A percentile compares a stretch with the other conserved stretches of the same genome.
Conservation (phyloP, 805 yeast species). For the Barnettozyma botsteinii region DNA sequence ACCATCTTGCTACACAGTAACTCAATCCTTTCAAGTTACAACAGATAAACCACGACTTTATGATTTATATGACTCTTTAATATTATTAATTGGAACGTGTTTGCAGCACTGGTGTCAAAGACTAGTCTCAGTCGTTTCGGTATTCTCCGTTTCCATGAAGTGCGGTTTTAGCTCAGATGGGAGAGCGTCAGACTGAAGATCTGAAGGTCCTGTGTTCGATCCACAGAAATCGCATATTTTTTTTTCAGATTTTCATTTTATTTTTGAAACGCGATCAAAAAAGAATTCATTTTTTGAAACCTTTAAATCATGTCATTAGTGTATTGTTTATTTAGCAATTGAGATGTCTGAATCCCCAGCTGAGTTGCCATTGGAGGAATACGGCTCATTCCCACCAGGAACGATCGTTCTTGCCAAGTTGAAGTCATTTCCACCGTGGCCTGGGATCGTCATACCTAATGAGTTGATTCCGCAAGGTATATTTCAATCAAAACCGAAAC, state of each 20-base stretch:
- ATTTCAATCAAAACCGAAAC: conserved; percentile 43
- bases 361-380: conserved; percentile 7
- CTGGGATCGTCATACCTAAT: conserved; percentile 69
- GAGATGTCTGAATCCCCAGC: conserved; percentile 4
- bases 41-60: too few species aligned
- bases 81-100: too few species aligned
- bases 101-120: too few species aligned
- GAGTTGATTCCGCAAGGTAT: conserved; percentile 56
- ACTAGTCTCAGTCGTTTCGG: too few species aligned
- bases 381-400: conserved; percentile 39
- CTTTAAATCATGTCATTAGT: too few species aligned
- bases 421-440: conserved; percentile 89
- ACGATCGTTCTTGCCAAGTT: conserved; percentile 68
- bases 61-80: too few species aligned
- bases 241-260: conserved; percentile 6
- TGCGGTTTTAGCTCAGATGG: conserved; percentile 31
- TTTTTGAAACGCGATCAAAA: not conserved
- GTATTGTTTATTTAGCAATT: not conserved
- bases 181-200: conserved; percentile 37
- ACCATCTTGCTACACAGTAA: too few species aligned
- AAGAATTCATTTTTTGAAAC: too few species aligned
- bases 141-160: not conserved
- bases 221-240: conserved; percentile 55
- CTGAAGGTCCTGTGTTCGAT: conserved; percentile 83
- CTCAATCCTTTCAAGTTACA: too few species aligned